Conservation (phyloP, 768 basidiomycete genomes). For the Gymnopilus dilepis region DNA sequence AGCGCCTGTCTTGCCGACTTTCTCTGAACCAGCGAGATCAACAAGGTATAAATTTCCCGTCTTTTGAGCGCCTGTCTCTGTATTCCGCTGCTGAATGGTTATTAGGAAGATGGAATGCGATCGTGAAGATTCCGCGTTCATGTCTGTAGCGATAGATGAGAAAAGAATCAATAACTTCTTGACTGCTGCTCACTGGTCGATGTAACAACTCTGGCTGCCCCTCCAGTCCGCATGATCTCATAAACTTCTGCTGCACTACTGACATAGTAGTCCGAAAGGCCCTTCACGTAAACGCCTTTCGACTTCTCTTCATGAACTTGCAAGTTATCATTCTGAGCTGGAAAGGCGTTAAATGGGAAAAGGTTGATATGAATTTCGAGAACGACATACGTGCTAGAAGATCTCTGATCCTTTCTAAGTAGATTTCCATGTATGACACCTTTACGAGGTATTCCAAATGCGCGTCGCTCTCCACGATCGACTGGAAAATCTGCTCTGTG, state of each 20-base stretch:
- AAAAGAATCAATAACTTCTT: slow-evolving; percentile 1
- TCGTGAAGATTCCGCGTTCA: slow-evolving; percentile 99
- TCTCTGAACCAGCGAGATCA: slow-evolving; percentile 98
- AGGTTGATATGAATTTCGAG: not conserved
- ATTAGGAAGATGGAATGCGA: slow-evolving; percentile 99
- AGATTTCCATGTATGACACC: slow-evolving; percentile 99
- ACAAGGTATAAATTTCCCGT: slow-evolving; percentile 97
- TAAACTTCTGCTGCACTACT: slow-evolving; percentile 95
- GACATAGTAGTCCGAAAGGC: slow-evolving; percentile 97
- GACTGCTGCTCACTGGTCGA: slow-evolving; percentile 81
- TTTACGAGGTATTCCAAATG: slow-evolving; percentile 98
- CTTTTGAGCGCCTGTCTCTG: slow-evolving; percentile 94
- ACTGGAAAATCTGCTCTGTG: slow-evolving; percentile 98
- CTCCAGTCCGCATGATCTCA: slow-evolving; percentile 98
- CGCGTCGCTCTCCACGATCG: slow-evolving; percentile 93
- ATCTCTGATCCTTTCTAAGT: slow-evolving; percentile 95
- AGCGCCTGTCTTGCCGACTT: slow-evolving; percentile 99
- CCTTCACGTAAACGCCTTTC: slow-evolving; percentile 97
- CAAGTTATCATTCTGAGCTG: slow-evolving; percentile 96
- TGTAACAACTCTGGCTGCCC: slow-evolving; percentile 87
- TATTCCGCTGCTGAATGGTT: slow-evolving; percentile 95
- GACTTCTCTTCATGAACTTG: slow-evolving; percentile 99
- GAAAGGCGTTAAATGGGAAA: slow-evolving; percentile 8
- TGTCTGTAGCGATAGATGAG: slow-evolving; percentile 52
- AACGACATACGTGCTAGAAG: slow-evolving; percentile 84